These are phyloP conservation scores for Chimonanthus salicifolius DNA, from an alignment of 164 flowering plant species.

Conservation along the genomic window DNA sequence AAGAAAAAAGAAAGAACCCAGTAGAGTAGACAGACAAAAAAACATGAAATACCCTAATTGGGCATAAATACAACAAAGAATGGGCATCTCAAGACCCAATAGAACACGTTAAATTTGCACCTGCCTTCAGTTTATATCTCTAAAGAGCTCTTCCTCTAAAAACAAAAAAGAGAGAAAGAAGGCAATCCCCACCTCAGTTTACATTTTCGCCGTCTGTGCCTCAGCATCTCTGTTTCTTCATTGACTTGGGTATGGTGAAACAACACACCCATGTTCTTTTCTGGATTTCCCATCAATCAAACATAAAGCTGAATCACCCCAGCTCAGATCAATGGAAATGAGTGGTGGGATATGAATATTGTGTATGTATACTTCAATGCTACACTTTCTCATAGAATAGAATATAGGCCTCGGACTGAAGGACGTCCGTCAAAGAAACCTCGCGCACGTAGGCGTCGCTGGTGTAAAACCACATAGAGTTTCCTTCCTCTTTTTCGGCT, in stretches of 20 bases:
- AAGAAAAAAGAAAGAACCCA: not conserved
- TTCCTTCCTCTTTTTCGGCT: slow-evolving; percentile 16
- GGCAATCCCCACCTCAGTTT: not conserved
- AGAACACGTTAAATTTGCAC: not conserved
- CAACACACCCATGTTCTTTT: not conserved
- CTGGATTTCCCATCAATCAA: not conserved
- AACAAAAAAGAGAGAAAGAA: too few relatives aligned
- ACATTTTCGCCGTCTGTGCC: not conserved
- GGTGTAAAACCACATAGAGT: slow-evolving; percentile 56
- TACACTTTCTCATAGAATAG: slow-evolving; percentile 59
- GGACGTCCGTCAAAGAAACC: slow-evolving; percentile 64
- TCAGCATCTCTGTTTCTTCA: not conserved
- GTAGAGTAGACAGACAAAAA: not conserved
- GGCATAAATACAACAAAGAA: not conserved
- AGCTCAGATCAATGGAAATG: not conserved
- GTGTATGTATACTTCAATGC: not conserved
- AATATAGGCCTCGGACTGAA: slow-evolving; percentile 78
- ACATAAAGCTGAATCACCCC: not conserved
- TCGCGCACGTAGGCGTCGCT: slow-evolving; percentile 71
- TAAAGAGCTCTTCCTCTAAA: not conserved
- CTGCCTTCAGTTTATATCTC: not conserved
- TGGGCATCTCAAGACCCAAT: not conserved
- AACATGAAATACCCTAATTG: not conserved
- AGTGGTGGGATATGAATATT: not conserved
- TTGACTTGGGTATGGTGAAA: not conserved